Evolutionary conservation across 73 alveolate genomes (phyloP).

Genomic region (Paramecium caudatum): DNA sequence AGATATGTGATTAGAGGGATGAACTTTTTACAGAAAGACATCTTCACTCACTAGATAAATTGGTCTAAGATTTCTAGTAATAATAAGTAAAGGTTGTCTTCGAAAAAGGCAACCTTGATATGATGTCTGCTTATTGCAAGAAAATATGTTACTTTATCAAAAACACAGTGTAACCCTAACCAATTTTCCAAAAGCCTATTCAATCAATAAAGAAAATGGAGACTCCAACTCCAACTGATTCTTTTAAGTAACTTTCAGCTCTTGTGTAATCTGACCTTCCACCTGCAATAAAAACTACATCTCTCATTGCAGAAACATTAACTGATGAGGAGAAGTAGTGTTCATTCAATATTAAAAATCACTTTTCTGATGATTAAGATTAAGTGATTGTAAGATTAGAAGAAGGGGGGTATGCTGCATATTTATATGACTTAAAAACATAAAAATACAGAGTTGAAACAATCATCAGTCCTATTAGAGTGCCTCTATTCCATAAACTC

Average conservation of each 20-base stretch:
- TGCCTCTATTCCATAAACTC: constrained; percentile 17
- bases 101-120: not conserved
- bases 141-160: constrained; percentile 12
- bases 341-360: not conserved
- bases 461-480: not conserved
- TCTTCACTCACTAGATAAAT: not conserved
- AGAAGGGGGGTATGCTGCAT: constrained; percentile 34
- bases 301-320: not conserved
- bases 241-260: not conserved
- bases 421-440: not conserved
- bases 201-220: no score
- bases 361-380: constrained; percentile 15
- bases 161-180: not conserved
- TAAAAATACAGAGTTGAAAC: not conserved
- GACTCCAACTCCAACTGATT: constrained; percentile 42
- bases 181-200: no score
- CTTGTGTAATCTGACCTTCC: not conserved
- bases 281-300: constrained; percentile 22
- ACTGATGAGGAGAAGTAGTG: not conserved
- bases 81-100: not conserved
- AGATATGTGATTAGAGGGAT: constrained; percentile 16
- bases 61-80: not conserved
- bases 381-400: constrained; percentile 9
- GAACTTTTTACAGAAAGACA: not conserved
- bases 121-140: not conserved